Evolutionary conservation across 441 rosid species (phyloP), one percentile per base, ranked within the genome.

Genomic region (Flueggea neowawraea): DNA sequence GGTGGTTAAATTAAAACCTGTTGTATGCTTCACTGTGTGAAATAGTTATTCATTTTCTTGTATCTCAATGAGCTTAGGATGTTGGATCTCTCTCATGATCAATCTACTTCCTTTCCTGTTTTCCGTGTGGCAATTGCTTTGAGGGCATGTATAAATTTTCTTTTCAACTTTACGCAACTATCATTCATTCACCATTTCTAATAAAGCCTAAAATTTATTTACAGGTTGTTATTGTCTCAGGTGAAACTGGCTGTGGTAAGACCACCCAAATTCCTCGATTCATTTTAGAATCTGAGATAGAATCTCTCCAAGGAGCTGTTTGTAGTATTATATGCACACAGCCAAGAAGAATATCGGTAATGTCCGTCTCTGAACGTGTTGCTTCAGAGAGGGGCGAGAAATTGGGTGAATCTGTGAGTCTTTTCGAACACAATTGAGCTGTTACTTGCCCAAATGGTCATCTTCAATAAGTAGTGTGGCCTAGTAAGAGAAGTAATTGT

Each of bases 211-310:
- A 22, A 51, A 39, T 49, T 54, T 66, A 63, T 72, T 61, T 73
- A 57, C 86, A 90, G 98, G 90, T 90, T 68, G 82, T 88, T 66
- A 82, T 93, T 60, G 70, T 93, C 74, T 93, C 96, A 58, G 98
- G 97, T 55, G 94, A 90, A 86, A 92, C 98, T 77, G 98, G 98
- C 54, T 92, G 98, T 66, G 98, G 98, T 74, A 92, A 92, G 84
- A 92, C 98, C 66, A 92, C 96, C 16, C 97, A 92, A 62, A 79
- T 92, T 79, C 97, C 98, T 63, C 98, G 90, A 75, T 92, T 79
- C 72, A 81, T 92, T 58, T 78, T 92, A 71, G 98, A 92, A 76
- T 80, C 96, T 52, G 85, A 90, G 79, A 74, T 86, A 71, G 82
- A 80, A 63, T 82, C 84, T 78, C 75, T 61, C 31, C 79, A 67